Base-by-base conservation (phyloP, 1,139 yeast genomes). In the Zygosaccharomyces sapae region DNA sequence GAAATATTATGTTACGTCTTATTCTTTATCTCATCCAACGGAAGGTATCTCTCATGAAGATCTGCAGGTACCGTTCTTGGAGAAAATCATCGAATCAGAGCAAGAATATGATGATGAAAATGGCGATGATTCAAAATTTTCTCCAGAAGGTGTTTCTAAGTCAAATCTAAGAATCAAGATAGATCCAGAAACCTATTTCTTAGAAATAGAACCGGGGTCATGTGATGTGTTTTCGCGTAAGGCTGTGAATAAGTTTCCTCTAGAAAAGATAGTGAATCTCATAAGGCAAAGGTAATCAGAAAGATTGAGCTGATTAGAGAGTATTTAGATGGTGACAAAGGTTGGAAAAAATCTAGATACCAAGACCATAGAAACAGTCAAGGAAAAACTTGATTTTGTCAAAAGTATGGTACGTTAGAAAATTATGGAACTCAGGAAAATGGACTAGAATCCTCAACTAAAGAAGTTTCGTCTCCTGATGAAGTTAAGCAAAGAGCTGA, bases 21-120 rank as follows among this genome's bases (percentile, higher is more conserved):
- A 85, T 66, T 79, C 92, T 43, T 85, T 92, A 87, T 84, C 96
- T 5, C 95, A 88, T 59, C 97, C 98, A 35, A 92, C 99, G 1
- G 98, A 92, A 67, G 97, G 97, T 29, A 86, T 94, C 18, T 83
- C 90, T 12, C 81, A 87, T n/a, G 81, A 86, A 30, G 80, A 79
- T 52, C 75, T 87, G 47, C 75, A 75, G 51, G 73, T 85, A 70
- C 95, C 96, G 42, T 86, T 87, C 65, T 70, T 84, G 48, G 83
- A 79, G 55, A 71, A 82, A 9, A 78, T 78, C 45, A 67, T 81
- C 48, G 86, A 79, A 41, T 73, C 70, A 38, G 79, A 77, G 24
- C 80, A 73, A 33, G 66, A 59, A n/a, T 54, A 54, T 27, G 49
- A 48, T 8, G 67, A 61, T 2, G 57, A 56, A 24, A 29, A 38